phyloP scores from a whole-genome alignment of 2,329 filamentous ascomycete genomes.

The Tolypocladium cylindrosporum region DNA sequence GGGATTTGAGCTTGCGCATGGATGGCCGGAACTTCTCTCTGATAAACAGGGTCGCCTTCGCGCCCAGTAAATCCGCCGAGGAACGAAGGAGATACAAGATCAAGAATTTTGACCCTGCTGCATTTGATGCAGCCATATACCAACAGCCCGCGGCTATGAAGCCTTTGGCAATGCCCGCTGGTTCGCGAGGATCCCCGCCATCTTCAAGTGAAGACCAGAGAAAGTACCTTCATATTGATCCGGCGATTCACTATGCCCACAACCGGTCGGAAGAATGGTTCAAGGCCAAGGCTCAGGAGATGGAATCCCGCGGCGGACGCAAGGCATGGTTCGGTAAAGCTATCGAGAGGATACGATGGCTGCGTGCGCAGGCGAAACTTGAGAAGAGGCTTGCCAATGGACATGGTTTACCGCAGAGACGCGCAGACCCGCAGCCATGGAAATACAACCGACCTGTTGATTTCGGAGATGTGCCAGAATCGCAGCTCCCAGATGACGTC shows the following conservation, averaged over 20 bases:
- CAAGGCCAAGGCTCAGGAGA: conserved; percentile 37
- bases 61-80: neutral
- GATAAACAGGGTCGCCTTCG: neutral
- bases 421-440: conserved; percentile 18
- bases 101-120: conserved; percentile 9
- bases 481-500: conserved; percentile 34
- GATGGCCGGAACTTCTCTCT: neutral
- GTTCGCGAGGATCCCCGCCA: conserved; percentile 1
- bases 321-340: conserved; percentile 42
- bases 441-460: conserved; percentile 18
- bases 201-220: conserved; percentile 15
- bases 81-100: neutral
- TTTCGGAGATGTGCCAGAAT: conserved; percentile 26
- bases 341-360: conserved; percentile 24
- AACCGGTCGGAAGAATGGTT: conserved; percentile 35
- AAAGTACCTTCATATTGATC: conserved; percentile 38
- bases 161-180: conserved; percentile 11
- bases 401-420: neutral
- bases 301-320: conserved; percentile 33
- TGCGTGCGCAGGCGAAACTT: conserved; percentile 12
- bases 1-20: neutral
- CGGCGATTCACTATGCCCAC: conserved; percentile 36
- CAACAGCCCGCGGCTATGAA: conserved; percentile 15
- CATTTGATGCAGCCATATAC: conserved; percentile 30
- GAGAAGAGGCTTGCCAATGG: conserved; percentile 2